phyloP scores from a whole-genome alignment of 164 flowering plant species.

The Sedum album region DNA sequence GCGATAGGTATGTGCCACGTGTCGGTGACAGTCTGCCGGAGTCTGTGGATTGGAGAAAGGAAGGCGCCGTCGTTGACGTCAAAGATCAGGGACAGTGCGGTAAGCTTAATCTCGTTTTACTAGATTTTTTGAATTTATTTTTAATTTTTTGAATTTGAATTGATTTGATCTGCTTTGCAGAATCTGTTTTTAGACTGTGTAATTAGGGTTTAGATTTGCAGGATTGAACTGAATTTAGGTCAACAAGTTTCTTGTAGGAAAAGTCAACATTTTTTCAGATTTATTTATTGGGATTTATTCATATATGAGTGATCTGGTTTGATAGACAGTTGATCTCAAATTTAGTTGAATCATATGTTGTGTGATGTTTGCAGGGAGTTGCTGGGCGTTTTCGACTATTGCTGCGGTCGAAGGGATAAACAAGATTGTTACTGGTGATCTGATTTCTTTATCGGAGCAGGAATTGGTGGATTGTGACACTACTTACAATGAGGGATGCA shows the following conservation, averaged over 20 bases:
- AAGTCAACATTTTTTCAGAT: neutral
- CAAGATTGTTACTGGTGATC: conserved; percentile 55
- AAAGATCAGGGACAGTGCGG: conserved; percentile 94
- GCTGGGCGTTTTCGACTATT: conserved; percentile 84
- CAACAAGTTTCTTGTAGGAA: neutral
- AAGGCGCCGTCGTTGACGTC: conserved; percentile 64
- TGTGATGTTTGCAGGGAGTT: conserved; percentile 55
- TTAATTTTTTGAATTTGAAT: neutral
- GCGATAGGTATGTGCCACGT: conserved; percentile 35
- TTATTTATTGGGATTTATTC: neutral
- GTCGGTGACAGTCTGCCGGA: conserved; percentile 70
- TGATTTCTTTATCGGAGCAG: conserved; percentile 72
- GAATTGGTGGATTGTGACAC: conserved; percentile 82
- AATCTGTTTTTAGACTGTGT: neutral
- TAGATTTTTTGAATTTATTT: neutral
- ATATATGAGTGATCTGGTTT: no score
- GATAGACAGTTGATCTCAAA: no score
- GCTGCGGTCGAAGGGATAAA: conserved; percentile 74
- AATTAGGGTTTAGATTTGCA: neutral
- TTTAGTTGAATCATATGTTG: no score
- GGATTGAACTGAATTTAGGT: neutral
- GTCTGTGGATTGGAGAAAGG: conserved; percentile 71
- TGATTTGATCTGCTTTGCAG: neutral
- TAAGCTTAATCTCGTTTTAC: conserved; percentile 22
- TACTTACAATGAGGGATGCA: conserved; percentile 69